Evolutionary conservation across 306 rosid genomes (phyloP), one percentile per base, ranked within the genome.

Genomic region (Fragaria nilgerrensis): DNA sequence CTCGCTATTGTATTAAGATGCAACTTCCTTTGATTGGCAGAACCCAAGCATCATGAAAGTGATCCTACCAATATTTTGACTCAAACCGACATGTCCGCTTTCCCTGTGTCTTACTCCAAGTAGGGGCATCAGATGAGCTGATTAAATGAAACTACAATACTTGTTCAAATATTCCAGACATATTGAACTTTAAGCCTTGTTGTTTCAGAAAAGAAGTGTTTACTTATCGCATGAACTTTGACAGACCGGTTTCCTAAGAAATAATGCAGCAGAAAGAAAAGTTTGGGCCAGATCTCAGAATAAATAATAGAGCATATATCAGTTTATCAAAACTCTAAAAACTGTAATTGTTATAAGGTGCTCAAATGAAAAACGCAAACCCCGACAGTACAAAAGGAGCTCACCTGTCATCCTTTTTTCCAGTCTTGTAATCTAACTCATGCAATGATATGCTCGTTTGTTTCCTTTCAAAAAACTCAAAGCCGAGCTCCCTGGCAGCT

Each of bases 401-500:
- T 88, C 82, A 91, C 97, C 98, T 91, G 84, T 83, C 90, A 83
- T 91, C 90, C 88, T 83, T 88, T 88, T 84, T 68, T 64, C 92
- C 85, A 72, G 80, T 86, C 70, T 82, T 80, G 70, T 77, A 84
- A 66, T 87, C 84, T 49, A 91, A 68, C 78, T 93, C 98, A 39
- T 76, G 87, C 84, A 93, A 76, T 13, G 79, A 86, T 82, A 91
- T 88, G 84, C 79, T 88, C 76, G 90, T 82, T 79, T 91, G 97
- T 34, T 88, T 85, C 90, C 93, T 84, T 43, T 76, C 78, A 13
- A 73, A 85, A 86, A 93, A 85, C 85, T 87, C 90, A 75, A 91
- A 93, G 48, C 98, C 98, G 70, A 93, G 88, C 86, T 93, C 98
- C 86, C 79, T 89, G 37, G 97, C 96, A 71, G 98, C 97, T 82